These are phyloP conservation scores for Phialemoniopsis sp. DNA, from an alignment of 2,329 filamentous ascomycete genomes.

Conservation along the genomic window DNA sequence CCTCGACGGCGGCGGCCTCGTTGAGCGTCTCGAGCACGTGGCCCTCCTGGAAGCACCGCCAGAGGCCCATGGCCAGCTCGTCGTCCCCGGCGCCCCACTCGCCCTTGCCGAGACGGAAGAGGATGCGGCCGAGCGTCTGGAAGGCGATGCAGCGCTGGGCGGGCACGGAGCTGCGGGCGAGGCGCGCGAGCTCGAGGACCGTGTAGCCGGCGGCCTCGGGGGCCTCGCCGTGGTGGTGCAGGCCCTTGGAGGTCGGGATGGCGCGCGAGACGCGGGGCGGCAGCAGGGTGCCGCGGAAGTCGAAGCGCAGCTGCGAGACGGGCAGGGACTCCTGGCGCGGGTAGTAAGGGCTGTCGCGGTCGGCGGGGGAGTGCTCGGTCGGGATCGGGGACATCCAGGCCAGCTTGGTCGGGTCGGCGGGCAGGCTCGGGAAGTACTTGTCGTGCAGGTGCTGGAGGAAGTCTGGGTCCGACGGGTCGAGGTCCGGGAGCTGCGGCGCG, in stretches of 20 bases:
- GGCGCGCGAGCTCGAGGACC: slow-evolving; percentile 75
- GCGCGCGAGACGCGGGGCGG: slow-evolving; percentile 70
- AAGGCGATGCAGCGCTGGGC: slow-evolving; percentile 89
- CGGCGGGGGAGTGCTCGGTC: slow-evolving; percentile 58
- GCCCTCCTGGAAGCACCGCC: slow-evolving; percentile 73
- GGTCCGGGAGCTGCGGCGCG: slow-evolving; percentile 55
- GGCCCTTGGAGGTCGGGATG: slow-evolving; percentile 72
- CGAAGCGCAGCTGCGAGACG: slow-evolving; percentile 78
- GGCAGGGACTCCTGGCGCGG: slow-evolving; percentile 69
- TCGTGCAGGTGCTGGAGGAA: slow-evolving; percentile 82
- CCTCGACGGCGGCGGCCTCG: slow-evolving; percentile 65
- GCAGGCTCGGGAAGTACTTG: slow-evolving; percentile 89
- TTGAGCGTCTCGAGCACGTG: slow-evolving; percentile 72
- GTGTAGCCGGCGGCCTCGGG: slow-evolving; percentile 95
- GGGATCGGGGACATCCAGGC: slow-evolving; percentile 84
- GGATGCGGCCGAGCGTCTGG: slow-evolving; percentile 80
- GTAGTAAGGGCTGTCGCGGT: slow-evolving; percentile 75
- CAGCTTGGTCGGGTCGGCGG: slow-evolving; percentile 78
- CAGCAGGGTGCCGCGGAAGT: slow-evolving; percentile 77
- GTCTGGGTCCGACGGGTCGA: slow-evolving; percentile 77
- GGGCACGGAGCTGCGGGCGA: slow-evolving; percentile 77
- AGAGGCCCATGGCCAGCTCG: slow-evolving; percentile 72
- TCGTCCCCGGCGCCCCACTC: slow-evolving; percentile 64
- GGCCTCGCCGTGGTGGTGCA: slow-evolving; percentile 91
- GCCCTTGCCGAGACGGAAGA: slow-evolving; percentile 77